Base-by-base conservation (phyloP, 345 rosid genomes). In the Murraya paniculata region DNA sequence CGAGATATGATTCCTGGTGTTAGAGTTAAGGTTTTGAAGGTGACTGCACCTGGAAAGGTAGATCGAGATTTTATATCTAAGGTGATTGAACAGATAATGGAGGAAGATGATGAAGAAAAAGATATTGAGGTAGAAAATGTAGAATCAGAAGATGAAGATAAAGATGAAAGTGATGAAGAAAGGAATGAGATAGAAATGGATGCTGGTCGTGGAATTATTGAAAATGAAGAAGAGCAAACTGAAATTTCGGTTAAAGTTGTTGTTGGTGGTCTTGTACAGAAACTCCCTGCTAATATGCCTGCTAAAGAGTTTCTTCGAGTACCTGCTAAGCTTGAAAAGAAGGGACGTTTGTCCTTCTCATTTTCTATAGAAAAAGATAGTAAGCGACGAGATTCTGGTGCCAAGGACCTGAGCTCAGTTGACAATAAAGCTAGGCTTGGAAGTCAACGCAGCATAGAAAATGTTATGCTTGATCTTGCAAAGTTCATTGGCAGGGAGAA, bases 1-100 rank as follows among this genome's bases (percentile, higher is more conserved):
- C 86, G 80, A 71, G 99, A 93, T 86, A 88, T 95, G 92, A 88
- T 93, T 87, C 97, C 98, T 79, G 97, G 93, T 38, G 92, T 87
- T 50, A 88, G 88, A 85, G 91, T 92, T 77, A 95, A 93, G 91
- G 97, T 92, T 78, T 80, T 93, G 88, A 95, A 93, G 85, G 95
- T 92, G 77, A 93, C 87, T 28, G 70, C 92, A 2, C 88, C 98
- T 14, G 92, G 88, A 59, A 95, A 88, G 86, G 90, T 85, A 57
- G 98, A 95, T 84, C 87, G 75, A 82, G 98, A 95, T 82, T 89
- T 95, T 83, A 87, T 92, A 85, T 88, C 94, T 41, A 92, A 90
- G 91, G 93, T 92, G 76, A 88, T 95, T 83, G 96, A 92, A 66
- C 92, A 92, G 84, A 87, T 91, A 78, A 83, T 87, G 80, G 97